These are phyloP conservation scores for Eimeria necatrix DNA, from an alignment of 169 alveolate genomes.

Conservation along the genomic window DNA sequence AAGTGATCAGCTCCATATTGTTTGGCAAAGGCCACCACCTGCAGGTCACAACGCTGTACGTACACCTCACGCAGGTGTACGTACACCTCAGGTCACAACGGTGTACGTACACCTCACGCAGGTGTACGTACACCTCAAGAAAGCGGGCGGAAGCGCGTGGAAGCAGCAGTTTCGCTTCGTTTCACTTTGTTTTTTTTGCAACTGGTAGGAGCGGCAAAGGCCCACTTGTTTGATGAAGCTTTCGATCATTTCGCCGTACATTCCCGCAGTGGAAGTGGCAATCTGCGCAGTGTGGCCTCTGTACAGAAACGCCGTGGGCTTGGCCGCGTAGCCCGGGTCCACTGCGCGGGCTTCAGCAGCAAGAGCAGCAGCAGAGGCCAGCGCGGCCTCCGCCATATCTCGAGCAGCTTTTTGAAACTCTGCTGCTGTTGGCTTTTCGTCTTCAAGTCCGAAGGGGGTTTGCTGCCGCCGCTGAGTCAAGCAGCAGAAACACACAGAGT, in stretches of 20 bases:
- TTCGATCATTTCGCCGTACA: slow-evolving; percentile 92
- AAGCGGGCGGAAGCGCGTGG: background rate
- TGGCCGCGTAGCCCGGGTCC: slow-evolving; percentile 42
- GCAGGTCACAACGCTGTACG: background rate
- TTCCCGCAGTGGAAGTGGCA: slow-evolving; percentile 92
- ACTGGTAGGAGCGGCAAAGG: no score
- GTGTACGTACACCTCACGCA: background rate
- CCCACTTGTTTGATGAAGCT: slow-evolving; percentile 84
- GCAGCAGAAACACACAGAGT: no score
- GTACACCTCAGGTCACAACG: background rate
- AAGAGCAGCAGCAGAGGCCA: slow-evolving; percentile 36
- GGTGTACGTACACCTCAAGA: background rate
- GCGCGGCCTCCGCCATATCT: slow-evolving; percentile 44
- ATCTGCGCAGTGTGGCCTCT: slow-evolving; percentile 84
- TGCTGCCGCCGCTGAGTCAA: slow-evolving; percentile 52
- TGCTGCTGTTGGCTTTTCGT: slow-evolving; percentile 35
- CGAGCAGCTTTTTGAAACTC: slow-evolving; percentile 34
- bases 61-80: background rate
- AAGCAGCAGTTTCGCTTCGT: background rate
- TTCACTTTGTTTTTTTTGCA: background rate
- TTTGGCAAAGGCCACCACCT: slow-evolving; percentile 85
- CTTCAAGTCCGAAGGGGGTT: background rate
- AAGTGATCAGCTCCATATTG: slow-evolving; percentile 89
- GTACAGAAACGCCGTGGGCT: slow-evolving; percentile 84
- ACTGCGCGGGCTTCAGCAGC: slow-evolving; percentile 62